Percentiles rank a stretch among this genome's conserved stretches.
phyloP scores from a whole-genome alignment of 2,329 filamentous ascomycete species.

The Cladophialophora immunda region DNA sequence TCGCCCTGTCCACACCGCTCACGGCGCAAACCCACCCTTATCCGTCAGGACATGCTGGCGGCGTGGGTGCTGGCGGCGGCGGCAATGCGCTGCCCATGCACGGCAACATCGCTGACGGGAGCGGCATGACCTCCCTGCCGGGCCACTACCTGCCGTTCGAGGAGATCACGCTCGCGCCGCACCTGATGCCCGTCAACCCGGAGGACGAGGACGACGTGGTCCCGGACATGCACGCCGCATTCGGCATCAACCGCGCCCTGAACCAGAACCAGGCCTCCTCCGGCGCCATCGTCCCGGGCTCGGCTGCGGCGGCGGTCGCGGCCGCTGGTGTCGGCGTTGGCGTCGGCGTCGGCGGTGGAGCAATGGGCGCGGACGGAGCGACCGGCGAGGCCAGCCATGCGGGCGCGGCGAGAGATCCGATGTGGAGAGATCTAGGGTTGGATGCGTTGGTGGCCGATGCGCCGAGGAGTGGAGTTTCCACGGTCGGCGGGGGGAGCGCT shows the following conservation, averaged over 20 bases:
- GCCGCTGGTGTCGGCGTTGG: slow-evolving; percentile 29
- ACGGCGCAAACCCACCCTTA: slow-evolving; percentile 19
- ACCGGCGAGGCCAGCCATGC: slow-evolving; percentile 33
- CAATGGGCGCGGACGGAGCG: slow-evolving; percentile 10
- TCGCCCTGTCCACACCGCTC: slow-evolving; percentile 1
- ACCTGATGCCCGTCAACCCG: slow-evolving; percentile 70
- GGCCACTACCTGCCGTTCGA: slow-evolving; percentile 61
- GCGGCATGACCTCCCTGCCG: slow-evolving; percentile 41
- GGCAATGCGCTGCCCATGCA: slow-evolving; percentile 18
- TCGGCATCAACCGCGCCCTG: slow-evolving; percentile 70
- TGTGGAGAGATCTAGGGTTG: slow-evolving; percentile 67
- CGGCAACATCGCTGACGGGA: slow-evolving; percentile 29
- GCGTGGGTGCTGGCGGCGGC: not conserved
- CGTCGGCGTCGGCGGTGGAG: slow-evolving; percentile 21
- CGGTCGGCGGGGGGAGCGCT: slow-evolving; percentile 20
- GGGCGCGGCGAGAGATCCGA: slow-evolving; percentile 40
- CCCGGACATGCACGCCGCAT: slow-evolving; percentile 72
- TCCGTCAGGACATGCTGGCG: no score
- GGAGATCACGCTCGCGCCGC: slow-evolving; percentile 67
- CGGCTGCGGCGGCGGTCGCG: not conserved
- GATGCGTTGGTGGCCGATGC: slow-evolving; percentile 35
- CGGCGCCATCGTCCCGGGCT: slow-evolving; percentile 21
- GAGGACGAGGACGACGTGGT: slow-evolving; percentile 74
- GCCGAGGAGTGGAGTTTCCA: slow-evolving; percentile 9
- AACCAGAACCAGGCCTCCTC: slow-evolving; percentile 60